phyloP scores from a whole-genome alignment of 192 early-diverging fungal species.

The Coemansia aciculifera region DNA sequence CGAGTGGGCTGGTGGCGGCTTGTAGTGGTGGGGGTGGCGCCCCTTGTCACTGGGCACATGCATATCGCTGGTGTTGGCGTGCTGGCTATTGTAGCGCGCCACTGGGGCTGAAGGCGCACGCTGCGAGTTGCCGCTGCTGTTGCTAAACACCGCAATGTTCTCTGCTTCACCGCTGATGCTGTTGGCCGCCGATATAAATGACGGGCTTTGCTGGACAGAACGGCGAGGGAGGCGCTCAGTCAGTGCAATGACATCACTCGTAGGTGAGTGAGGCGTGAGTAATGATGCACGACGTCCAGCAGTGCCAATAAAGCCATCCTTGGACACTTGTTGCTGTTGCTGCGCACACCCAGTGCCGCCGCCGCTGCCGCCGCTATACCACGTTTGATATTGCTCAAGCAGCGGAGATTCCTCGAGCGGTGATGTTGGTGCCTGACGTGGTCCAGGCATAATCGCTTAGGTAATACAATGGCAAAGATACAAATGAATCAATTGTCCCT shows the following conservation, averaged over 20 bases:
- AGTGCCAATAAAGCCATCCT: neutral
- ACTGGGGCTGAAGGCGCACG: neutral
- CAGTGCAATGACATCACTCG: too few species aligned
- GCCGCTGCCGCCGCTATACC: conserved; percentile 3
- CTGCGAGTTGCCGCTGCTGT: neutral
- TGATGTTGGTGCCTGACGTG: conserved; percentile 1
- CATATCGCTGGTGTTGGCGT: conserved; percentile 3
- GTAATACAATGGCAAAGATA: neutral
- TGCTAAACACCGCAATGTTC: neutral
- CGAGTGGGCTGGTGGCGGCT: conserved; percentile 10
- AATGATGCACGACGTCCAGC: neutral
- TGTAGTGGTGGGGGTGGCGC: conserved; percentile 15
- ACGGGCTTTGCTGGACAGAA: neutral
- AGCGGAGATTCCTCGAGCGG: neutral
- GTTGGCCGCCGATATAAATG: conserved; percentile 4
- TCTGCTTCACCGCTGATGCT: neutral
- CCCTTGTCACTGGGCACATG: conserved; percentile 9
- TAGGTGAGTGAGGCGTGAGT: neutral
- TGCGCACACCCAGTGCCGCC: neutral
- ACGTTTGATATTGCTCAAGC: conserved; percentile 4
- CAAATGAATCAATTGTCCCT: neutral
- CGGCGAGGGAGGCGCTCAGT: neutral
- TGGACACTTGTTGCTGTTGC: neutral
- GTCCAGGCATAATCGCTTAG: conserved; percentile 4
- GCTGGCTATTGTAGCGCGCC: conserved; percentile 1